Conservation (phyloP, 306 rosid species). For the Sicyos edulis region DNA sequence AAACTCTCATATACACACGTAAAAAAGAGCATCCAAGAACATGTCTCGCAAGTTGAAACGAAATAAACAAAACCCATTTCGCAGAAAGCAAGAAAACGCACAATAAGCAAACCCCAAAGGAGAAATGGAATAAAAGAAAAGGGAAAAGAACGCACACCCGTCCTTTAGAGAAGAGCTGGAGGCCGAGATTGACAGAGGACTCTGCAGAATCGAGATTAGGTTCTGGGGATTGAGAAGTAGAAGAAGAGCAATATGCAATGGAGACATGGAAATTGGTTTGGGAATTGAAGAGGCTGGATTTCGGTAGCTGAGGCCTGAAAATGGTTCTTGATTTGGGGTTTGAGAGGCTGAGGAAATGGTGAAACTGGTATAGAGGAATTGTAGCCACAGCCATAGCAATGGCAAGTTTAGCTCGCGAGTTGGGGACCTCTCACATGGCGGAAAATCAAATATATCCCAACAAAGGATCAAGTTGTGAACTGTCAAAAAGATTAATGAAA, state of each 20-base stretch:
- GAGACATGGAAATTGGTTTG: constrained; percentile 28
- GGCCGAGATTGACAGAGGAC: constrained; percentile 79
- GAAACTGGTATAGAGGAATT: constrained; percentile 33
- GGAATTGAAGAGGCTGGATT: constrained; percentile 25
- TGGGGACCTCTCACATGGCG: constrained; percentile 7
- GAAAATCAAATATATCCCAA: background rate
- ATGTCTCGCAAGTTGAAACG: background rate
- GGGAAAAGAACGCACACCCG: constrained; percentile 38
- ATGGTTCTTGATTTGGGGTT: constrained; percentile 29
- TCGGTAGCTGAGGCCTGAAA: constrained; percentile 32
- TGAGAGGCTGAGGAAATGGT: constrained; percentile 44
- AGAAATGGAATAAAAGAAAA: background rate
- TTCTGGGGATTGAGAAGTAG: constrained; percentile 68
- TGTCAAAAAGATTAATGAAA: background rate
- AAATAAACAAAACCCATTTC: background rate
- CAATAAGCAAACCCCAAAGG: background rate
- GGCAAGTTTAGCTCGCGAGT: background rate
- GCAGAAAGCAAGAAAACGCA: background rate
- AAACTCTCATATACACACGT: background rate
- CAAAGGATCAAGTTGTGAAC: background rate
- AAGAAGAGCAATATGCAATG: constrained; percentile 38
- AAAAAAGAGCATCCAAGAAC: background rate
- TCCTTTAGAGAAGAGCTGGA: constrained; percentile 87
- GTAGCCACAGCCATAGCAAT: constrained; percentile 51
- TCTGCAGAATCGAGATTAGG: constrained; percentile 58